These are phyloP conservation scores for Plasmodium coatneyi DNA, from an alignment of 169 alveolate species.

Conservation along the genomic window DNA sequence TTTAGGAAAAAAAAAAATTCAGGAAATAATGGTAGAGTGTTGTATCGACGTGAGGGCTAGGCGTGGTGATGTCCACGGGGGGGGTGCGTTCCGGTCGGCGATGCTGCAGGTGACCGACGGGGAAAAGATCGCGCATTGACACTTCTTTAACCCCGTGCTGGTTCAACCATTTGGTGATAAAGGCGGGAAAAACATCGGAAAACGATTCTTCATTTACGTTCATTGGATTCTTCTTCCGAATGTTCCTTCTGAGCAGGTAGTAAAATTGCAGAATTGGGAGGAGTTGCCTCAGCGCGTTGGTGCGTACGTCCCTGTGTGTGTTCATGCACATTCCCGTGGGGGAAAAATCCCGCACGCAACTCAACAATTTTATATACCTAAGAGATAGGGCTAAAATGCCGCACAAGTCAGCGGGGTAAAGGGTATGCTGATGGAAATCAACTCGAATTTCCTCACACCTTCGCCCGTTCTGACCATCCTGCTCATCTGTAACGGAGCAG, in stretches of 20 bases:
- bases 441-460: background rate
- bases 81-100: background rate
- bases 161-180: slow-evolving; percentile 26
- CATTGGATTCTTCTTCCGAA: slow-evolving; percentile 8
- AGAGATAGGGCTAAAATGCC: background rate
- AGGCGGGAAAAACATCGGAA: slow-evolving; percentile 10
- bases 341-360: background rate
- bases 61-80: background rate
- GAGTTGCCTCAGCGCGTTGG: background rate
- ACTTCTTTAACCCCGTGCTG: slow-evolving; percentile 24
- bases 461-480: too few species aligned
- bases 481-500: background rate
- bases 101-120: background rate
- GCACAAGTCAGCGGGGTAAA: background rate
- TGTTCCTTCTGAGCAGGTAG: slow-evolving; percentile 14
- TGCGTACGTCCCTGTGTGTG: background rate
- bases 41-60: background rate
- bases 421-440: background rate
- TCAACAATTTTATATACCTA: slow-evolving; percentile 25
- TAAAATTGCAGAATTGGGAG: slow-evolving; percentile 16
- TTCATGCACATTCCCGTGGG: background rate
- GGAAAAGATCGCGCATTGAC: background rate
- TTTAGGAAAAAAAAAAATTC: background rate
- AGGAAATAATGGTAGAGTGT: background rate
- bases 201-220: slow-evolving; percentile 14